phyloP scores from a whole-genome alignment of 2,329 filamentous ascomycete genomes.

The Sarocladium strictum region DNA sequence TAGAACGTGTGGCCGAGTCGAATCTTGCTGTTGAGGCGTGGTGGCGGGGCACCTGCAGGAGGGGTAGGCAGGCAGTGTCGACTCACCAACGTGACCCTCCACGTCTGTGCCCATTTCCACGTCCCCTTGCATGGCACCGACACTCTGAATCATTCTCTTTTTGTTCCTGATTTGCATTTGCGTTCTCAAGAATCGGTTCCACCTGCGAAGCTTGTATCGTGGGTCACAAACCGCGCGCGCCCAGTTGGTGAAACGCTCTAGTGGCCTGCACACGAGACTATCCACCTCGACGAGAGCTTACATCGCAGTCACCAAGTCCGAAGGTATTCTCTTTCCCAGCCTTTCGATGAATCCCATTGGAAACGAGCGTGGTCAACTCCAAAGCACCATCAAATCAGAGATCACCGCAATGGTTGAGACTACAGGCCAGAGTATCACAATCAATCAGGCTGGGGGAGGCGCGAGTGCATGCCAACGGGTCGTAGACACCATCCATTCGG shows the following conservation, averaged over 20 bases:
- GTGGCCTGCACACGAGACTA: not conserved
- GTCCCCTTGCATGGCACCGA: not conserved
- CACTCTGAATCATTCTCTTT: not conserved
- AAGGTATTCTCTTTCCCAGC: too few species aligned
- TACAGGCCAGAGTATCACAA: conserved; percentile 11
- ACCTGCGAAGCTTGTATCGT: not conserved
- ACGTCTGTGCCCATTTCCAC: not conserved
- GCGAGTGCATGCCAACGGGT: conserved; percentile 34
- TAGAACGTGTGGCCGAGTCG: not conserved
- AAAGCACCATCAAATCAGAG: not conserved
- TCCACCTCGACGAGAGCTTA: not conserved
- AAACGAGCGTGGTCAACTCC: not conserved
- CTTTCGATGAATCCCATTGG: not conserved
- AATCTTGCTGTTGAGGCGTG: not conserved
- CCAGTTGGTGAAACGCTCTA: not conserved
- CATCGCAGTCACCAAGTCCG: too few species aligned
- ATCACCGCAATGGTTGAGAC: not conserved
- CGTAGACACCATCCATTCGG: conserved; percentile 34
- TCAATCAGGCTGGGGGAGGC: conserved; percentile 42
- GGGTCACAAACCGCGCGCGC: not conserved
- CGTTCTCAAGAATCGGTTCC: not conserved
- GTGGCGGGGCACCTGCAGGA: conserved; percentile 6
- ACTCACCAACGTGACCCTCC: not conserved
- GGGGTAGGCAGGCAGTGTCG: not conserved
- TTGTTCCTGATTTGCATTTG: not conserved